Percentiles rank a stretch among this genome's conserved stretches.
phyloP scores from a whole-genome alignment of 768 basidiomycete genomes.

The Lactifluus rugatus region DNA sequence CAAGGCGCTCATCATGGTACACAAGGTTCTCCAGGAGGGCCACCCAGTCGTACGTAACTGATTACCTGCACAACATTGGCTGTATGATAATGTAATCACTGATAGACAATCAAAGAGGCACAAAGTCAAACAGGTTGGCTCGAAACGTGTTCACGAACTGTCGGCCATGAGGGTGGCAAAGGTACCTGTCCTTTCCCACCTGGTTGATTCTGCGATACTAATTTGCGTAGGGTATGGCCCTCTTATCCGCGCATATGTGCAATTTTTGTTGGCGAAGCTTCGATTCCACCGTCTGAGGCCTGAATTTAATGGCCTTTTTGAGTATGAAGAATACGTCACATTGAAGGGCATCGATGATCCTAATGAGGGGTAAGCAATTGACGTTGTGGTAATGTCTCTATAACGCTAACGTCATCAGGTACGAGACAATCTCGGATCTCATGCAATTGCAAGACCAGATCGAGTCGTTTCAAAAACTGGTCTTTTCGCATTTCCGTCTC shows the following conservation, averaged over 20 bases:
- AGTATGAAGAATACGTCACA: slow-evolving; percentile 97
- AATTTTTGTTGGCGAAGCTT: slow-evolving; percentile 90
- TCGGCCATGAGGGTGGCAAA: slow-evolving; percentile 65
- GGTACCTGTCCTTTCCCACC: slow-evolving; percentile 36
- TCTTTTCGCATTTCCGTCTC: slow-evolving; percentile 88
- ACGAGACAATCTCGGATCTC: slow-evolving; percentile 94
- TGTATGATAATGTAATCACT: slow-evolving; percentile 13
- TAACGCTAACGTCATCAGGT: slow-evolving; percentile 34
- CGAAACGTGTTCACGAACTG: slow-evolving; percentile 90
- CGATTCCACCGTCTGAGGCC: slow-evolving; percentile 91
- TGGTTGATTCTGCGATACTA: neutral
- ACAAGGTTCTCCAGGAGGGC: slow-evolving; percentile 96
- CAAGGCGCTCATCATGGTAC: slow-evolving; percentile 94
- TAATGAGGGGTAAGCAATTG: slow-evolving; percentile 79
- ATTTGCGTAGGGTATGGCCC: slow-evolving; percentile 68
- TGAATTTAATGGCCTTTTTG: slow-evolving; percentile 97
- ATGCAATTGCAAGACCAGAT: slow-evolving; percentile 99
- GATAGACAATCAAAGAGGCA: slow-evolving; percentile 89
- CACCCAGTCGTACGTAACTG: slow-evolving; percentile 71
- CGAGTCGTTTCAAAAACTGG: slow-evolving; percentile 95
- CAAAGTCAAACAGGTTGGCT: slow-evolving; percentile 97
- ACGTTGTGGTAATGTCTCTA: neutral
- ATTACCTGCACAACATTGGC: slow-evolving; percentile 1
- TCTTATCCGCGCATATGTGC: slow-evolving; percentile 91
- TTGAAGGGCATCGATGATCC: slow-evolving; percentile 97